phyloP scores from a whole-genome alignment of 768 basidiomycete genomes.

The Hygrophorus pudorinus region DNA sequence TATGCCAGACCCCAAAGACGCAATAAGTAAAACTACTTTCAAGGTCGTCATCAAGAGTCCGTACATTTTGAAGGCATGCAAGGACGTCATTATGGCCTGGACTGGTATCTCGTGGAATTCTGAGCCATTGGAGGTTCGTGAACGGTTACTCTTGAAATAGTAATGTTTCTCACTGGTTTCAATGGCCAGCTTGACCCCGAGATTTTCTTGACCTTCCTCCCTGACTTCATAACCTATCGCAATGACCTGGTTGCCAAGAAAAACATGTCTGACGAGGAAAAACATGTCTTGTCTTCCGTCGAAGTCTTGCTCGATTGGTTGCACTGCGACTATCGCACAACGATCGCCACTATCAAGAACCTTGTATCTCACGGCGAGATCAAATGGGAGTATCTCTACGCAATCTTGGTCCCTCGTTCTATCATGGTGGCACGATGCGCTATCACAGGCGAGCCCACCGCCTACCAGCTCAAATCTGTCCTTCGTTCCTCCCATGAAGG shows the following conservation, averaged over 20 bases:
- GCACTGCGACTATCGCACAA: conserved; percentile 37
- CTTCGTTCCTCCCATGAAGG: conserved; percentile 25
- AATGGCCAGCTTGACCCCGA: conserved; percentile 41
- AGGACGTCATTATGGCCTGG: conserved; percentile 47
- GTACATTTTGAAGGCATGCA: conserved; percentile 46
- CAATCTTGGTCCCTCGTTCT: conserved; percentile 44
- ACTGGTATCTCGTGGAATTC: conserved; percentile 54
- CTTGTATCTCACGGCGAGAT: conserved; percentile 48
- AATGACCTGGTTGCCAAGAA: conserved; percentile 28
- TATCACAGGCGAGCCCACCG: conserved; percentile 40
- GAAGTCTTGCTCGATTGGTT: conserved; percentile 41
- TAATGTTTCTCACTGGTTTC: not conserved
- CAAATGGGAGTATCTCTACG: conserved; percentile 43
- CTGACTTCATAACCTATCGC: conserved; percentile 34
- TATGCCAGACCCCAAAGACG: conserved; percentile 25
- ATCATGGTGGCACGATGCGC: conserved; percentile 42
- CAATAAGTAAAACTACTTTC: conserved; percentile 31
- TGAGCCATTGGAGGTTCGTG: conserved; percentile 41
- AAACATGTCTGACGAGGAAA: conserved; percentile 29
- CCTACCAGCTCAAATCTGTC: conserved; percentile 36
- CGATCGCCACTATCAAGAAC: conserved; percentile 34
- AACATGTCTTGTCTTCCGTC: conserved; percentile 33
- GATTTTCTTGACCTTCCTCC: conserved; percentile 43
- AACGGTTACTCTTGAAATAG: not conserved
- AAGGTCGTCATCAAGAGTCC: conserved; percentile 49